Percentiles rank a stretch among this genome's conserved stretches.
Conservation (phyloP, 1,284 basidiomycete species). For the Sparassis latifolia region DNA sequence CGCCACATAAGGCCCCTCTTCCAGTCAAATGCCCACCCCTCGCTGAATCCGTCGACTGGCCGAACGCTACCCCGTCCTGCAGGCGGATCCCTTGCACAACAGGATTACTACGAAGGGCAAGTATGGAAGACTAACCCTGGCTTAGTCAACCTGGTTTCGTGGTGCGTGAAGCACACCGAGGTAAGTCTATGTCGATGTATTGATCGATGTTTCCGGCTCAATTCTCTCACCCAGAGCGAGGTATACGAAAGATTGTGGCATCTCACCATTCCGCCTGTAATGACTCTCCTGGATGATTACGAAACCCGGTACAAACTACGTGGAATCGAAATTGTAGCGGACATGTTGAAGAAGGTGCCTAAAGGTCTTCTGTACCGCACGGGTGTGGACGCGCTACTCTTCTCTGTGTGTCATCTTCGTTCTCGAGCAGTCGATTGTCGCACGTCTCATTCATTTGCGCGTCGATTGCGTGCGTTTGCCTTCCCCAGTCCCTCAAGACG, state of each 20-base stretch:
- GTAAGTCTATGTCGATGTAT: slow-evolving; percentile 29
- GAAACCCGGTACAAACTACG: slow-evolving; percentile 61
- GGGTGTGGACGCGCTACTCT: slow-evolving; percentile 64
- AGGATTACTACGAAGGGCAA: slow-evolving; percentile 68
- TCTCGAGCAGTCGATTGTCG: background rate
- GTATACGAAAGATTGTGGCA: slow-evolving; percentile 67
- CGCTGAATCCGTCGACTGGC: slow-evolving; percentile 56
- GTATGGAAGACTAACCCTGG: slow-evolving; percentile 60
- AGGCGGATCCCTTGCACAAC: slow-evolving; percentile 52
- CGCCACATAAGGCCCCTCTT: slow-evolving; percentile 58
- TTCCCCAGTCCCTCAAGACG: slow-evolving; percentile 52
- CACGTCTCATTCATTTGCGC: background rate
- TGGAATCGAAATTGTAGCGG: slow-evolving; percentile 48
- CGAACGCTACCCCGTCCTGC: slow-evolving; percentile 54
- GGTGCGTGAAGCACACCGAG: slow-evolving; percentile 57
- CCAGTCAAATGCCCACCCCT: slow-evolving; percentile 58
- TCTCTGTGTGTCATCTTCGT: slow-evolving; percentile 38
- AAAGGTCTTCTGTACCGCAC: slow-evolving; percentile 58
- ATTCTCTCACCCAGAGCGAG: slow-evolving; percentile 32
- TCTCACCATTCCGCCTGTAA: slow-evolving; percentile 68
- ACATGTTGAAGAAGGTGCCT: slow-evolving; percentile 51
- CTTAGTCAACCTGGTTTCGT: slow-evolving; percentile 49
- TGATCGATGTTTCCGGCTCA: background rate
- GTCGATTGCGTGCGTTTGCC: slow-evolving; percentile 1
- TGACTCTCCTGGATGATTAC: slow-evolving; percentile 74